phyloP scores from a whole-genome alignment of 495 filamentous ascomycete genomes.

The Xylaria venustula region DNA sequence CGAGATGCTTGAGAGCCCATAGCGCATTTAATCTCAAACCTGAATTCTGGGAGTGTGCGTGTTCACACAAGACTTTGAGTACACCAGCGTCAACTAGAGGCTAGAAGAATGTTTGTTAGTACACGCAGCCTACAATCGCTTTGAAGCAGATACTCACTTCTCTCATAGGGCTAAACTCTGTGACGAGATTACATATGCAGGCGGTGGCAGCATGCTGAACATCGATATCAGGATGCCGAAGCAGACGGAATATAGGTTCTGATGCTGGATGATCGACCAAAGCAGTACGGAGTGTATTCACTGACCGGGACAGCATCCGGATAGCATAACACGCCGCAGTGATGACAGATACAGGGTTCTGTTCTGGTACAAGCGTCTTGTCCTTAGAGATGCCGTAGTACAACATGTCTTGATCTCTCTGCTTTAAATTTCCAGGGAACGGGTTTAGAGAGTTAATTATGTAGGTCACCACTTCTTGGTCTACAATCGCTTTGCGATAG shows the following conservation, averaged over 20 bases:
- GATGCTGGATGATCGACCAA: constrained; percentile 84
- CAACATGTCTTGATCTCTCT: constrained; percentile 11
- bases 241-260: constrained; percentile 71
- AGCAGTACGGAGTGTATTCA: constrained; percentile 78
- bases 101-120: constrained; percentile 41
- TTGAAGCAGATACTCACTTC: constrained; percentile 54
- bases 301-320: constrained; percentile 75
- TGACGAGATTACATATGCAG: constrained; percentile 76
- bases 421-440: constrained; percentile 35
- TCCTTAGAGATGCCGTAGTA: constrained; percentile 20
- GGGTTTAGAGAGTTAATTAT: constrained; percentile 80
- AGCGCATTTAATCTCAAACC: constrained; percentile 75
- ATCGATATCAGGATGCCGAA: constrained; percentile 73
- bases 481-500: constrained; percentile 79
- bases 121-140: constrained; percentile 14
- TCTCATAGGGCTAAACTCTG: constrained; percentile 88
- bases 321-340: constrained; percentile 82
- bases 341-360: constrained; percentile 63
- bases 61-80: constrained; percentile 73
- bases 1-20: constrained; percentile 91
- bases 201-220: constrained; percentile 84
- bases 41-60: constrained; percentile 73
- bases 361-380: constrained; percentile 14
- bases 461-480: constrained; percentile 73
- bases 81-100: constrained; percentile 73